Percentiles rank a stretch among this genome's conserved stretches.
These are phyloP conservation scores for Blastobotrys arbuscula DNA, from an alignment of 1,139 yeast species.

Conservation along the genomic window DNA sequence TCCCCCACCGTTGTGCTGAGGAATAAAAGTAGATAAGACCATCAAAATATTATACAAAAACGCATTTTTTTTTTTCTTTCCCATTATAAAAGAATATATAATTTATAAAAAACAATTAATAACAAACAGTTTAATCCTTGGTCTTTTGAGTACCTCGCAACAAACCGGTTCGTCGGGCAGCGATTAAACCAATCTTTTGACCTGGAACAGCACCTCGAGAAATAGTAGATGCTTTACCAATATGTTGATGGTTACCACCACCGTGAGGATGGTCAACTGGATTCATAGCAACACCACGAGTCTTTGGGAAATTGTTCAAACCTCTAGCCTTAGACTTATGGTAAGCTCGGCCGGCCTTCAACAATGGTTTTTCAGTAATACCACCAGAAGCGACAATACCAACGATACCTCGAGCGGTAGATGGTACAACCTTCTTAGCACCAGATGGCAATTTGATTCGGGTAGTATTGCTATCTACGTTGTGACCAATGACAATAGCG, in stretches of 20 bases:
- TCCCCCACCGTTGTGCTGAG: too few species aligned
- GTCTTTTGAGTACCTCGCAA: constrained; percentile 99
- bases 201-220: constrained; percentile 99
- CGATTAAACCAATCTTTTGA: constrained; percentile 99
- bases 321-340: constrained; percentile 99
- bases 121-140: constrained; percentile 51
- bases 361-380: constrained; percentile 98
- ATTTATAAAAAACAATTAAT: constrained; percentile 2
- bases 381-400: constrained; percentile 99
- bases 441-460: constrained; percentile 99
- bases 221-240: constrained; percentile 99
- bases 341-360: constrained; percentile 99
- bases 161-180: constrained; percentile 99
- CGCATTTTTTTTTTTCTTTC: neutral
- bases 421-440: constrained; percentile 93
- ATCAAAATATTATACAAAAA: too few species aligned
- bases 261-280: constrained; percentile 99
- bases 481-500: constrained; percentile 98
- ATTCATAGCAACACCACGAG: constrained; percentile 99
- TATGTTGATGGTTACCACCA: constrained; percentile 99
- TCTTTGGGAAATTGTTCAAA: constrained; percentile 96
- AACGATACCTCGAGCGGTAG: constrained; percentile 98
- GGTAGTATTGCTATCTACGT: constrained; percentile 98
- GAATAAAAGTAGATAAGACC: too few species aligned
- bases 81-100: neutral